Evolutionary conservation across 2,329 filamentous ascomycete species (phyloP), one percentile per base, ranked within the genome.

Genomic region (Periconia sp.): DNA sequence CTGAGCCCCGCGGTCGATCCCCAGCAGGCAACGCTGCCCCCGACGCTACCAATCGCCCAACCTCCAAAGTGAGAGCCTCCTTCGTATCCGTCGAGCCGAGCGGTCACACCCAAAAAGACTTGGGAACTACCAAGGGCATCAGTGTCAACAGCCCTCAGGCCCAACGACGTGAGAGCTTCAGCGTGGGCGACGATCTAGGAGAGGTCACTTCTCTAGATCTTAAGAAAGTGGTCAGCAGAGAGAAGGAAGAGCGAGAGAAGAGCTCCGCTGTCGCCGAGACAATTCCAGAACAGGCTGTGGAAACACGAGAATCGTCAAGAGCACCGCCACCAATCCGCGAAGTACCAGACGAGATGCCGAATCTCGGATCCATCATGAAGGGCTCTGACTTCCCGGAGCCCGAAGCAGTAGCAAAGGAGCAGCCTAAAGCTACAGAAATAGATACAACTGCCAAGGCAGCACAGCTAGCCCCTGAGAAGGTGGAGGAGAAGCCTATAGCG

Each of bases 1-100:
- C 71, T 60, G 68, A 73, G 51, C 61, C 69, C 52, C 72, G 74
- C 55, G 73, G 73, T 40, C 70, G 73, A 48, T 76, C 73, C 32
- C 71, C 69, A 47, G 65, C 63, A 51, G 69, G 63, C 54, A 61
- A 59, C 41, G 54, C 53, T 40, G 43, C 59, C 37, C 48, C 58
- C 46, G 63, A 65, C 50, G 49, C 53, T 46, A 46, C 47, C 42
- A 63, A 55, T 52, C 67, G 66, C 39, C 70, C 72, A 3, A 66
- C 65, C 21, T 73, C 73, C 54, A 77, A 70, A 56, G 64, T 77
- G 38, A 68, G 74, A 52, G 72, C 75, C 40, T 77, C 73, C 50
- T 78, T 78, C 60, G 71, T 78, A 12, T 63, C 74, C 11, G 74
- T 78, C 50, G 73, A 72, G 45, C 61, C 59, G 42, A 51, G 47